Evolutionary conservation across 306 rosid species (phyloP).

Genomic region (Casuarina glauca): DNA sequence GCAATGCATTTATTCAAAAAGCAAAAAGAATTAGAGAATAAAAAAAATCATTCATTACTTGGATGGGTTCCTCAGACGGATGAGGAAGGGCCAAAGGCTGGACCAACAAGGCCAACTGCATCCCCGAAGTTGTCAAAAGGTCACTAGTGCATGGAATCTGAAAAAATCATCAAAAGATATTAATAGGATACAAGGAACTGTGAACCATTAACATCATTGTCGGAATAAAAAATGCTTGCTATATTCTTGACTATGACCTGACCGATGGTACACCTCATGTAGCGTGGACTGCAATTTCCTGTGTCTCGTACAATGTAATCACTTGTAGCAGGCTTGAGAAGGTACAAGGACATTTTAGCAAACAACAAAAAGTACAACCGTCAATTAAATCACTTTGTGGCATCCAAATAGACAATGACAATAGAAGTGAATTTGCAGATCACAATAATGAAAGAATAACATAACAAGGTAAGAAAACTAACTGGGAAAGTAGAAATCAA

Average conservation of each 20-base stretch:
- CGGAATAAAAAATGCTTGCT: conserved; percentile 14
- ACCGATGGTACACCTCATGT: conserved; percentile 96
- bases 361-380: conserved; percentile 15
- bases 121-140: conserved; percentile 89
- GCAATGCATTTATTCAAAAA: too few relatives aligned
- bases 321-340: conserved; percentile 88
- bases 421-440: conserved; percentile 16
- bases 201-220: conserved; percentile 24
- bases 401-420: conserved; percentile 14
- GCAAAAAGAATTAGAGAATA: conserved; percentile 7
- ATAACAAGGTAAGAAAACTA: conserved; percentile 5
- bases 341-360: conserved; percentile 16
- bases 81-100: conserved; percentile 98
- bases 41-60: conserved; percentile 45
- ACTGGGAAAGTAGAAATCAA: not conserved
- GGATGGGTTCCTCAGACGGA: conserved; percentile 93
- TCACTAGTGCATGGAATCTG: conserved; percentile 94
- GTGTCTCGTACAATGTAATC: conserved; percentile 84
- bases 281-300: conserved; percentile 98
- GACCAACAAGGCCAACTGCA: conserved; percentile 94
- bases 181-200: conserved; percentile 8
- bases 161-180: conserved; percentile 30
- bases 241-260: conserved; percentile 58
- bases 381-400: conserved; percentile 26
- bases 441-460: conserved; percentile 10